phyloP scores from a whole-genome alignment of 2,329 filamentous ascomycete species.

The Arthrocladium fulminans region DNA sequence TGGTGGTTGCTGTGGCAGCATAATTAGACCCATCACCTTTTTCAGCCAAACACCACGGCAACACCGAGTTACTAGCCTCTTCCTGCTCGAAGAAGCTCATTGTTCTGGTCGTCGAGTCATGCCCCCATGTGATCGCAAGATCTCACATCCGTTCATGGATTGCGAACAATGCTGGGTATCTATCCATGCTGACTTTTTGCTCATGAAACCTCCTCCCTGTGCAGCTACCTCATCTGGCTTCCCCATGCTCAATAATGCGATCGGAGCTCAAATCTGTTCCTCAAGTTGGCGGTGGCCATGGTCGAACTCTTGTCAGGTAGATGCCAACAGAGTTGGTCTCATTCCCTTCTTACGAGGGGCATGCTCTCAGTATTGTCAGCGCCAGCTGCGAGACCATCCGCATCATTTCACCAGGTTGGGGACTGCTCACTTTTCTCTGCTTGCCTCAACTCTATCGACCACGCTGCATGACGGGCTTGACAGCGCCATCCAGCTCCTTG shows the following conservation, averaged over 20 bases:
- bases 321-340: too few species aligned
- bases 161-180: background rate
- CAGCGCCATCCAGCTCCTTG: conserved; percentile 47
- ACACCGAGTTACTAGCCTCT: background rate
- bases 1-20: conserved; percentile 9
- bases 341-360: too few species aligned
- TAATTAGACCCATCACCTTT: background rate
- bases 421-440: background rate
- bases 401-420: background rate
- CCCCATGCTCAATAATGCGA: too few species aligned
- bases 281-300: too few species aligned
- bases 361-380: too few species aligned
- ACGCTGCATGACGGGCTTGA: conserved; percentile 41
- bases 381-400: background rate
- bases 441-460: conserved; percentile 5
- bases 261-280: too few species aligned
- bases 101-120: background rate
- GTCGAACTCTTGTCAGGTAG: too few species aligned
- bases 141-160: background rate
- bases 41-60: background rate
- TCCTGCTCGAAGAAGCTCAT: background rate
- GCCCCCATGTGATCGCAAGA: background rate
- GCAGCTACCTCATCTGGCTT: too few species aligned
- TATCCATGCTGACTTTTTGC: background rate
- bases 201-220: too few species aligned